Evolutionary conservation across 108 stramenopile genomes (phyloP).

Genomic region (Stephanodiscus minutulus): DNA sequence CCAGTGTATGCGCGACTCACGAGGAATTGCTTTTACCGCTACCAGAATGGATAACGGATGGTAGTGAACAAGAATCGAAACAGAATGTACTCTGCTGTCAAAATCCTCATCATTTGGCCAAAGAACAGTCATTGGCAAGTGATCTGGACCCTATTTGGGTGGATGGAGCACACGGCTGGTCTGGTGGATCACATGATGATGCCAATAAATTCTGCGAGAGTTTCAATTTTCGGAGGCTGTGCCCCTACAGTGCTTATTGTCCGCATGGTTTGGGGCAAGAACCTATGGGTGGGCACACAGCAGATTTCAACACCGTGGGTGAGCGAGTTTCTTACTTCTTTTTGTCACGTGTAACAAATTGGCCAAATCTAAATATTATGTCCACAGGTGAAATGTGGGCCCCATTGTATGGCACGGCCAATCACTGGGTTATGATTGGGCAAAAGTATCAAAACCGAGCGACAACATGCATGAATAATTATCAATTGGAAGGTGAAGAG

Average conservation of each 20-base stretch:
- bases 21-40: not conserved
- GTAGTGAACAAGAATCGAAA: not conserved
- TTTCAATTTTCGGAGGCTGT: not conserved
- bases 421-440: slow-evolving; percentile 41
- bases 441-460: slow-evolving; percentile 35
- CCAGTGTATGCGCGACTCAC: not conserved
- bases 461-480: slow-evolving; percentile 39
- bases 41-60: not conserved
- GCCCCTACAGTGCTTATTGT: not conserved
- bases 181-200: not conserved
- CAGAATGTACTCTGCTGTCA: slow-evolving; percentile 1
- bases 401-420: slow-evolving; percentile 2
- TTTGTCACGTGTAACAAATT: too few relatives aligned
- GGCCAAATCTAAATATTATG: too few relatives aligned
- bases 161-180: not conserved
- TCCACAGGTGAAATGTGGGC: not conserved
- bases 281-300: not conserved
- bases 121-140: not conserved
- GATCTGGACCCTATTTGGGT: not conserved
- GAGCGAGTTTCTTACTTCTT: not conserved
- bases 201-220: not conserved
- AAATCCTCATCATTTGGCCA: not conserved
- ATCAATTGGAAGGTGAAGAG: slow-evolving; percentile 9
- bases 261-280: not conserved
- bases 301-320: not conserved